A percentile compares a stretch with the other conserved stretches of the same genome.
Conservation (phyloP, 2,329 filamentous ascomycete species). For the Arthrobotrys musiformis region DNA sequence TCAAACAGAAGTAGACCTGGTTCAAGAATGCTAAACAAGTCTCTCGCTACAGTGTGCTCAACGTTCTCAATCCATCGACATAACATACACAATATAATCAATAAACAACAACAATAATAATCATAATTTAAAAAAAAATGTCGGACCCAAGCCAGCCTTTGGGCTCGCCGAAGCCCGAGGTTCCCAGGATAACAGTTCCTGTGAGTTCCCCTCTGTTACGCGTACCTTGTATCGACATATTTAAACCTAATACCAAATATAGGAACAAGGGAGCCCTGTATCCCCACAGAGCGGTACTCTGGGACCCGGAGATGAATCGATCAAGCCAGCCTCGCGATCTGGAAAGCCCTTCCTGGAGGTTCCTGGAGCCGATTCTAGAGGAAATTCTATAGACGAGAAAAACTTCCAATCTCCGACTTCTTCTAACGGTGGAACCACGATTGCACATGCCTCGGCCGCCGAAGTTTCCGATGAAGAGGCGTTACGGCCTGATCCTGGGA, state of each 20-base stretch:
- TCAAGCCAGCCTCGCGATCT: constrained; percentile 42
- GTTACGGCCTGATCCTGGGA: constrained; percentile 67
- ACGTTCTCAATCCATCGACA: constrained; percentile 23
- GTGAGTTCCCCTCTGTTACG: constrained; percentile 20
- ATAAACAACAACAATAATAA: constrained; percentile 25
- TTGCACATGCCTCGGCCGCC: constrained; percentile 41
- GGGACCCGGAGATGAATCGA: constrained; percentile 34
- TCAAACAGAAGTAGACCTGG: not conserved
- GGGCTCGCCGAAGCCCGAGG: constrained; percentile 50
- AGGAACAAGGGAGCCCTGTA: constrained; percentile 43
- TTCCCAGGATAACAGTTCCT: constrained; percentile 44
- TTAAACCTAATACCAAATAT: not conserved
- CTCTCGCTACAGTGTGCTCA: constrained; percentile 36
- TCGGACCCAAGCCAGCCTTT: constrained; percentile 42
- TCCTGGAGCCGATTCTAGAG: constrained; percentile 37
- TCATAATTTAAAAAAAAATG: constrained; percentile 23
- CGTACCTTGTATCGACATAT: not conserved
- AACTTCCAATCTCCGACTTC: constrained; percentile 51
- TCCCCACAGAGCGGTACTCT: constrained; percentile 26
- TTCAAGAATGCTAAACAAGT: constrained; percentile 45
- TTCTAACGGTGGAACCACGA: constrained; percentile 52
- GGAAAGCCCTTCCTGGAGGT: constrained; percentile 49
- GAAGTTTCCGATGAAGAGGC: constrained; percentile 65
- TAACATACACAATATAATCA: not conserved
- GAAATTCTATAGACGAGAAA: constrained; percentile 55